phyloP scores from a whole-genome alignment of 306 rosid species.

The Senna siamea region DNA sequence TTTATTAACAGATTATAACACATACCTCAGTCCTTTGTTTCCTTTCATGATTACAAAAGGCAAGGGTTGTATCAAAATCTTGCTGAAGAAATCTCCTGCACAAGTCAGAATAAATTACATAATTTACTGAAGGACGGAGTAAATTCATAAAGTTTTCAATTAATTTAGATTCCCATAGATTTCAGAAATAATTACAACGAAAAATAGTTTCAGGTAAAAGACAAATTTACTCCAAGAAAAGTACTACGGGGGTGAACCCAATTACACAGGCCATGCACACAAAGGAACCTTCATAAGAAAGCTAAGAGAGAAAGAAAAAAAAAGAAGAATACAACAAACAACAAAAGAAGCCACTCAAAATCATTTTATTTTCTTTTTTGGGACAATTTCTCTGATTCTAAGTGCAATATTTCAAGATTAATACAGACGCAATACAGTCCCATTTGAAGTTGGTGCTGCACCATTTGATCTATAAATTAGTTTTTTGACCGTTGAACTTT shows the following conservation, averaged over 20 bases:
- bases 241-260: not conserved
- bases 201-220: slow-evolving; percentile 18
- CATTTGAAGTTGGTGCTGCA: too few species aligned
- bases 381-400: too few species aligned
- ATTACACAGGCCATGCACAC: not conserved
- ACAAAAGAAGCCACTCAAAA: not conserved
- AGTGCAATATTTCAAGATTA: too few species aligned
- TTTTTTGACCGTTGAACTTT: not conserved
- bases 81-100: slow-evolving; percentile 96
- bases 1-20: slow-evolving; percentile 26
- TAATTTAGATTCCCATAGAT: not conserved
- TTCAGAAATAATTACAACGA: not conserved
- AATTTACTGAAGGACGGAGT: not conserved
- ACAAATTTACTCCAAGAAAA: too few species aligned
- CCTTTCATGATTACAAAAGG: slow-evolving; percentile 86
- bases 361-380: not conserved
- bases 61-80: slow-evolving; percentile 95
- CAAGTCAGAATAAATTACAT: slow-evolving; percentile 20
- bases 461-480: not conserved
- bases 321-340: not conserved
- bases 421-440: too few species aligned
- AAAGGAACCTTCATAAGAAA: slow-evolving; percentile 12
- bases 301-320: slow-evolving; percentile 10
- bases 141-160: slow-evolving; percentile 29
- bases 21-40: slow-evolving; percentile 91